phyloP scores from a whole-genome alignment of 108 stramenopile species.

The Fistulifera solaris region DNA sequence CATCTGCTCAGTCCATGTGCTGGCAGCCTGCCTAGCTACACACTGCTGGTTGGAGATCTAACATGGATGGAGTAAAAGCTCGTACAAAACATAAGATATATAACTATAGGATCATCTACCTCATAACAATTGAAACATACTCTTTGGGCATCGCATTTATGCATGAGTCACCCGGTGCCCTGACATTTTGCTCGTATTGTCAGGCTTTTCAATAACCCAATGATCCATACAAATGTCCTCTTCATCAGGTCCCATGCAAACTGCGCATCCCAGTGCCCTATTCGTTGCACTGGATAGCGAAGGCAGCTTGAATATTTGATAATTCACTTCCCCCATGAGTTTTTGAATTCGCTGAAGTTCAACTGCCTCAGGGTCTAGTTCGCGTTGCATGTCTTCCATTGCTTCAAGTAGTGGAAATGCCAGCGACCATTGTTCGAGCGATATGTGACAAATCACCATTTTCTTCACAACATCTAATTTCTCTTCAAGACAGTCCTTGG shows the following conservation, averaged over 20 bases:
- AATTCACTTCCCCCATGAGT: constrained; percentile 53
- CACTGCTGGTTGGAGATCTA: constrained; percentile 64
- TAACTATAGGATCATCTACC: too few relatives aligned
- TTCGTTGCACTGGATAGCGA: constrained; percentile 26
- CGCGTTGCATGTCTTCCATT: constrained; percentile 29
- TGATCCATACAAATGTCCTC: constrained; percentile 18
- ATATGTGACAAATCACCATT: constrained; percentile 25
- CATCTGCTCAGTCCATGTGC: constrained; percentile 72
- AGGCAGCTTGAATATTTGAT: constrained; percentile 44
- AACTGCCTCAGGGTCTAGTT: constrained; percentile 4
- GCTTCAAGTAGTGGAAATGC: constrained; percentile 28
- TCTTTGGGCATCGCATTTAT: constrained; percentile 1
- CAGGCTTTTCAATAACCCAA: constrained; percentile 38
- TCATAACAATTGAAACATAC: too few relatives aligned
- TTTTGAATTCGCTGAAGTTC: constrained; percentile 26
- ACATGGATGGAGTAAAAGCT: constrained; percentile 71
- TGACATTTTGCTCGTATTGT: constrained; percentile 52
- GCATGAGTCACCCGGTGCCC: constrained; percentile 52
- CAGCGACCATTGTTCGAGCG: constrained; percentile 22
- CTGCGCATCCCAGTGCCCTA: constrained; percentile 14
- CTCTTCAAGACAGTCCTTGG: constrained; percentile 14
- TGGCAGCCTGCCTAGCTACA: constrained; percentile 60
- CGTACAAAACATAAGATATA: too few relatives aligned
- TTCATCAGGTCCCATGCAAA: constrained; percentile 17
- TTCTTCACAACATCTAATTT: constrained; percentile 32